A percentile compares a stretch with the other conserved stretches of the same genome.
These are phyloP conservation scores for Flagelloscypha sp. DNA, from an alignment of 768 basidiomycete genomes.

Conservation along the genomic window DNA sequence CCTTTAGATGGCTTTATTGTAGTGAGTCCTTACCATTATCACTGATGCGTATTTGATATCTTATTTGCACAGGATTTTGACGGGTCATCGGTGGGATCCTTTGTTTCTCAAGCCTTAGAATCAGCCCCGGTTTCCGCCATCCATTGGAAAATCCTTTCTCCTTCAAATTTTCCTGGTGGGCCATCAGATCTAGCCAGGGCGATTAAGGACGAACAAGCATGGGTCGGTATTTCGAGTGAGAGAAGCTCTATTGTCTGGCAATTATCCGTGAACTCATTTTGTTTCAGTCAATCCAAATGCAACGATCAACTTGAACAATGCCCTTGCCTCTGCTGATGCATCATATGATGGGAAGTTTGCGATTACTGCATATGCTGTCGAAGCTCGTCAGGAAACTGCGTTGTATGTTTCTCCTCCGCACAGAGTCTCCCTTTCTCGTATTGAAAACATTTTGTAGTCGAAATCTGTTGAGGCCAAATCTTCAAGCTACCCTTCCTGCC, in stretches of 20 bases:
- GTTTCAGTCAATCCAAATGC: constrained; percentile 34
- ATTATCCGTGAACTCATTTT: not conserved
- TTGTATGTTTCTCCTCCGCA: constrained; percentile 33
- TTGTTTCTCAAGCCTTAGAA: constrained; percentile 29
- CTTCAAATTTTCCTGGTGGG: constrained; percentile 39
- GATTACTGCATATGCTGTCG: constrained; percentile 37
- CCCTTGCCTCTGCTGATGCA: constrained; percentile 30
- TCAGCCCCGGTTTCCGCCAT: no score
- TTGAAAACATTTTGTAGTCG: constrained; percentile 18
- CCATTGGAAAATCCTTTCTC: constrained; percentile 35
- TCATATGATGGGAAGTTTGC: constrained; percentile 41
- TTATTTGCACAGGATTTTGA: constrained; percentile 57
- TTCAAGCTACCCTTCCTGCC: constrained; percentile 26
- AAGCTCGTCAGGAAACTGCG: constrained; percentile 51
- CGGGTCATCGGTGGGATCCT: constrained; percentile 32
- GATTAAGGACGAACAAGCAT: constrained; percentile 42
- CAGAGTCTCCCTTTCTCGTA: not conserved
- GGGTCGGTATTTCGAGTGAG: constrained; percentile 49
- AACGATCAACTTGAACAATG: constrained; percentile 25
- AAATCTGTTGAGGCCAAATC: constrained; percentile 24
- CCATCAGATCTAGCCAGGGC: constrained; percentile 30
- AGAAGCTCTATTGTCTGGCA: constrained; percentile 3
- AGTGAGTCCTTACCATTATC: constrained; percentile 26
- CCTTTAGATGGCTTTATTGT: constrained; percentile 46
- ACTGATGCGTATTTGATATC: no score